Conservation (phyloP, 2,329 filamentous ascomycete genomes). For the Diaporthe capsici region DNA sequence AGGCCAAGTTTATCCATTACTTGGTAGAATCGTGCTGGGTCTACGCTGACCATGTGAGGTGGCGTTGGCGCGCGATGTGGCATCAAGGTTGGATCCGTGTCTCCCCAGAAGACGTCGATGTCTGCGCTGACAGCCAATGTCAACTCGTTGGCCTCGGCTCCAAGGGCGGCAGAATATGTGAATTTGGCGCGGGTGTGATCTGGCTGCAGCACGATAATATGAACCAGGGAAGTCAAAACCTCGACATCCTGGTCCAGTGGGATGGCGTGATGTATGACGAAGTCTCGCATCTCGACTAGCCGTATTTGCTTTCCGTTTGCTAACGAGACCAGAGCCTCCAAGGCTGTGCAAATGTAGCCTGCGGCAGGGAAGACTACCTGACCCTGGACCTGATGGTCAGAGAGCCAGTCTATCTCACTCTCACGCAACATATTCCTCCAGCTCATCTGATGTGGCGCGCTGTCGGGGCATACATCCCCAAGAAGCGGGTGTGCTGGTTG, state of each 20-base stretch:
- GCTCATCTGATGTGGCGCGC: conserved; percentile 37
- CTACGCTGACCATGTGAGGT: conserved; percentile 4
- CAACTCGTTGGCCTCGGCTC: not conserved
- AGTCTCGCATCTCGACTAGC: conserved; percentile 38
- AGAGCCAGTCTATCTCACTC: conserved; percentile 54
- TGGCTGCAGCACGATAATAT: not conserved
- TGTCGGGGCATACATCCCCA: conserved; percentile 3
- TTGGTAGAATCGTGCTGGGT: conserved; percentile 33
- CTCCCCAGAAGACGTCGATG: conserved; percentile 2
- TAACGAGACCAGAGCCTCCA: conserved; percentile 43
- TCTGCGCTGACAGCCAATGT: not conserved
- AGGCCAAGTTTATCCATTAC: conserved; percentile 24
- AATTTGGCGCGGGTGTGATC: not conserved
- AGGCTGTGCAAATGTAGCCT: conserved; percentile 43
- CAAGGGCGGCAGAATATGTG: conserved; percentile 13
- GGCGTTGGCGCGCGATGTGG: not conserved
- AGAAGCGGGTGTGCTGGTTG: conserved; percentile 30
- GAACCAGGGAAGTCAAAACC: not conserved
- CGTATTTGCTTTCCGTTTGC: not conserved
- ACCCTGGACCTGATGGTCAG: conserved; percentile 52
- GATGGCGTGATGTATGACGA: conserved; percentile 17
- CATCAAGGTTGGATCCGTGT: not conserved
- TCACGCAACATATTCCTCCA: conserved; percentile 47
- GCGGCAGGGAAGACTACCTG: conserved; percentile 55
- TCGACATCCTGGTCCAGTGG: conserved; percentile 7